Conservation (phyloP, 2,329 filamentous ascomycete genomes). For the Cladophialophora psammophila region DNA sequence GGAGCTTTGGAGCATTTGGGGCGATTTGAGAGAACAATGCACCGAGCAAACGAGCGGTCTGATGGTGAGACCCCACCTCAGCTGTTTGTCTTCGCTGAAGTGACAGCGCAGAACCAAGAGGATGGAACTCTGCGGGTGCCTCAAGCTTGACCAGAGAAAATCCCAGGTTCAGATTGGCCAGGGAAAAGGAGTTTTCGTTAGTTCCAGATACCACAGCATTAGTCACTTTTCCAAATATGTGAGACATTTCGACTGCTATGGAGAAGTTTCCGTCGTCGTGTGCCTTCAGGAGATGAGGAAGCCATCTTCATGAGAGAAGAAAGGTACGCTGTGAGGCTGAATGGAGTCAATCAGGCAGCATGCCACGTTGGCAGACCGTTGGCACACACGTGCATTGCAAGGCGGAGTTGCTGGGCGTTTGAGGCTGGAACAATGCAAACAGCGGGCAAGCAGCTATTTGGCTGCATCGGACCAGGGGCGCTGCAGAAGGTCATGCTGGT, state of each 20-base stretch:
- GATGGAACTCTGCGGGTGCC: constrained; percentile 49
- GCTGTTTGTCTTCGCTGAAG: constrained; percentile 44
- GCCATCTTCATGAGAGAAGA: background rate
- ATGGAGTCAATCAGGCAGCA: background rate
- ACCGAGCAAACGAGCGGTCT: constrained; percentile 50
- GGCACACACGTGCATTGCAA: too few relatives aligned
- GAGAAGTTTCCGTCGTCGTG: background rate
- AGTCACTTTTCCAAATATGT: constrained; percentile 6
- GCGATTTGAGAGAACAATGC: constrained; percentile 49
- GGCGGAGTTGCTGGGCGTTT: background rate
- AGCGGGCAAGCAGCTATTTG: background rate
- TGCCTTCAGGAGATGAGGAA: background rate
- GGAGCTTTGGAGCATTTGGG: constrained; percentile 46
- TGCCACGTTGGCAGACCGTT: background rate
- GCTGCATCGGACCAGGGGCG: background rate
- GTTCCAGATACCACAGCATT: constrained; percentile 6
- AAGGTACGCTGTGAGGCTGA: background rate
- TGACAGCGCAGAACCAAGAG: constrained; percentile 45
- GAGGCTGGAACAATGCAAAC: background rate
- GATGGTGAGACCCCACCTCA: constrained; percentile 49
- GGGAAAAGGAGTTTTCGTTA: constrained; percentile 27
- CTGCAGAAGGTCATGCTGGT: background rate
- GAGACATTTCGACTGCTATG: background rate
- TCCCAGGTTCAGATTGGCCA: constrained; percentile 51
- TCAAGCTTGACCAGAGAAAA: constrained; percentile 53